Evolutionary conservation across 768 basidiomycete species (phyloP).

Genomic region (Lactifluus pinguis): DNA sequence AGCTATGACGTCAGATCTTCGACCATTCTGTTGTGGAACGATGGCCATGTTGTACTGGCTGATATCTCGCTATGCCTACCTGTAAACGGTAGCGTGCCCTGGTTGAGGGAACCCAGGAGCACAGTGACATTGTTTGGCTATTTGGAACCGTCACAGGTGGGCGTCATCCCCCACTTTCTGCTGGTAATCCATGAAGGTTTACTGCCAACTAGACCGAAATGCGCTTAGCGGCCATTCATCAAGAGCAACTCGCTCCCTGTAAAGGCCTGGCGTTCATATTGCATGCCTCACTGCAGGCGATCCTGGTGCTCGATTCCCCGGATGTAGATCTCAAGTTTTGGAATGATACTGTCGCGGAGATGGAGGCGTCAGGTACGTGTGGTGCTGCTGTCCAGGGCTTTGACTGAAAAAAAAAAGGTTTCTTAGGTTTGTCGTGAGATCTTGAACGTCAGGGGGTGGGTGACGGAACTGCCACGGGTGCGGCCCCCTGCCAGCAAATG

Average conservation of each 20-base stretch:
- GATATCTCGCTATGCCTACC: slow-evolving; percentile 19
- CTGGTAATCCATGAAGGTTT: background rate
- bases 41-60: slow-evolving; percentile 4
- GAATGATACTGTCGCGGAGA: slow-evolving; percentile 19
- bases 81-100: slow-evolving; percentile 4
- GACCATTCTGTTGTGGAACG: slow-evolving; percentile 14
- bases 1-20: slow-evolving; percentile 14
- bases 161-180: background rate
- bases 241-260: background rate
- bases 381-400: background rate
- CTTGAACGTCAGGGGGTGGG: background rate
- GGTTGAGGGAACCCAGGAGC: slow-evolving; percentile 14
- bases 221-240: background rate
- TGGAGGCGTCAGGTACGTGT: slow-evolving; percentile 16
- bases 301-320: slow-evolving; percentile 17
- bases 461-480: background rate
- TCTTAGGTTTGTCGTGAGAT: slow-evolving; percentile 3
- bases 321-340: slow-evolving; percentile 16
- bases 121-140: slow-evolving; percentile 18
- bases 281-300: slow-evolving; percentile 16
- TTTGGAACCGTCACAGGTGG: slow-evolving; percentile 13
- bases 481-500: background rate
- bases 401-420: no score
- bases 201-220: slow-evolving; percentile 3
- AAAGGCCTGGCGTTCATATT: slow-evolving; percentile 2